A percentile compares a stretch with the other conserved stretches of the same genome.
Evolutionary conservation across 2,329 filamentous ascomycete genomes (phyloP).

Genomic region (Curvularia lunata): DNA sequence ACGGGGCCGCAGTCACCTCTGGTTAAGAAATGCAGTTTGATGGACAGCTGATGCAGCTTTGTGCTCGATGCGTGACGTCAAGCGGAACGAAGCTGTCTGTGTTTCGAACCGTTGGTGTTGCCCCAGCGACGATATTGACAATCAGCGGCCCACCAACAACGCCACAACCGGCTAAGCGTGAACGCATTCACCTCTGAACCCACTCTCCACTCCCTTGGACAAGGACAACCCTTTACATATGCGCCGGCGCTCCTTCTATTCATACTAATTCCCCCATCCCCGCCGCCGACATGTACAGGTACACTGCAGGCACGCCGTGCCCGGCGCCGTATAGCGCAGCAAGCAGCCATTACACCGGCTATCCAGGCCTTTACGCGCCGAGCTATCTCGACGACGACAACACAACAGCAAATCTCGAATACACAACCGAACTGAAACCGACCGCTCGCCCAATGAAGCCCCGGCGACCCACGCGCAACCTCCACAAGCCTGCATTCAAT

Average conservation of each 20-base stretch:
- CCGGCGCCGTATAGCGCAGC: constrained; percentile 40
- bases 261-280: constrained; percentile 5
- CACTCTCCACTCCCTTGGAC: constrained; percentile 20
- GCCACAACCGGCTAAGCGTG: constrained; percentile 23
- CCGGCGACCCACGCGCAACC: constrained; percentile 40
- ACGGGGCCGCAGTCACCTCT: not conserved
- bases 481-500: constrained; percentile 41
- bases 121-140: constrained; percentile 19
- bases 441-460: constrained; percentile 41
- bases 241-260: constrained; percentile 28
- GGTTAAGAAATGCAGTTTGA: not conserved
- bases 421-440: constrained; percentile 46
- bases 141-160: constrained; percentile 13
- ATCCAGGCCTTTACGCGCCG: constrained; percentile 42
- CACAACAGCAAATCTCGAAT: constrained; percentile 48
- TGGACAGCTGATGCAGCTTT: not conserved
- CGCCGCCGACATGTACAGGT: constrained; percentile 41
- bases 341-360: constrained; percentile 35
- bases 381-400: constrained; percentile 34
- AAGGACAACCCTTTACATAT: constrained; percentile 14
- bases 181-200: constrained; percentile 12
- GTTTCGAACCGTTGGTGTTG: constrained; percentile 15
- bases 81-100: not conserved
- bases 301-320: constrained; percentile 46
- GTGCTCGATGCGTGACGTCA: constrained; percentile 12